Percentiles rank a stretch among this genome's conserved stretches.
Conservation (phyloP, 2,329 filamentous ascomycete genomes). For the Microascus cirrosus region DNA sequence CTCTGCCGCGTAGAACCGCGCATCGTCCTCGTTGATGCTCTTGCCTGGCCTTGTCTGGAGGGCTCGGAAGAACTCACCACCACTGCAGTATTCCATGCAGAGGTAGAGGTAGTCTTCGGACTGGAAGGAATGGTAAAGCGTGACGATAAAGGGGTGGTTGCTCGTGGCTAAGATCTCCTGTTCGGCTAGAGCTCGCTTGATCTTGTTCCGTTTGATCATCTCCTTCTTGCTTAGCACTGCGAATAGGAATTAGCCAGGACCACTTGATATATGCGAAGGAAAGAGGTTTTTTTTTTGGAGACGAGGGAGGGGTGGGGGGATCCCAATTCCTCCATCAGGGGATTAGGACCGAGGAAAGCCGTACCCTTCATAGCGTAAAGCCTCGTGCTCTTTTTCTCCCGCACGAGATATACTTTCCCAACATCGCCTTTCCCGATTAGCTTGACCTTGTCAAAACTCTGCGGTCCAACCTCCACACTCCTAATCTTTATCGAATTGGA, state of each 20-base stretch:
- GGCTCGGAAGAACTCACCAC: slow-evolving; percentile 95
- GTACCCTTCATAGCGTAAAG: slow-evolving; percentile 98
- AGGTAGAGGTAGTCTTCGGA: slow-evolving; percentile 97
- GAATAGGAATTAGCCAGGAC: slow-evolving; percentile 21
- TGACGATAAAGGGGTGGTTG: slow-evolving; percentile 98
- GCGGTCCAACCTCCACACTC: slow-evolving; percentile 88
- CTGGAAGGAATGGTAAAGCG: slow-evolving; percentile 96
- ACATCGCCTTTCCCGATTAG: slow-evolving; percentile 98
- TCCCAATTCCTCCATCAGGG: background rate
- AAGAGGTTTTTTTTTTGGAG: too few species aligned
- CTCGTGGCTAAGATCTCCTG: slow-evolving; percentile 97
- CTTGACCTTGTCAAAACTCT: slow-evolving; percentile 99
- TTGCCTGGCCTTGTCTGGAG: slow-evolving; percentile 94
- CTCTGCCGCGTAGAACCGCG: slow-evolving; percentile 93
- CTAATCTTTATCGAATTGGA: slow-evolving; percentile 98
- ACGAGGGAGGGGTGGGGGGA: background rate
- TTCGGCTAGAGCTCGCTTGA: slow-evolving; percentile 93
- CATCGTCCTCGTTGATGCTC: slow-evolving; percentile 93
- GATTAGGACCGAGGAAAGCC: slow-evolving; percentile 10
- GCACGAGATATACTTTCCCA: slow-evolving; percentile 93
- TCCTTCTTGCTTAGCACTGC: slow-evolving; percentile 97
- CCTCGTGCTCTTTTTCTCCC: slow-evolving; percentile 93
- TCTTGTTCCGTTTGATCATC: slow-evolving; percentile 99
- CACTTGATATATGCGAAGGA: background rate
- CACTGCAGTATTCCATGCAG: slow-evolving; percentile 99